phyloP scores from a whole-genome alignment of 306 rosid genomes.

The Begonia peltatifolia region DNA sequence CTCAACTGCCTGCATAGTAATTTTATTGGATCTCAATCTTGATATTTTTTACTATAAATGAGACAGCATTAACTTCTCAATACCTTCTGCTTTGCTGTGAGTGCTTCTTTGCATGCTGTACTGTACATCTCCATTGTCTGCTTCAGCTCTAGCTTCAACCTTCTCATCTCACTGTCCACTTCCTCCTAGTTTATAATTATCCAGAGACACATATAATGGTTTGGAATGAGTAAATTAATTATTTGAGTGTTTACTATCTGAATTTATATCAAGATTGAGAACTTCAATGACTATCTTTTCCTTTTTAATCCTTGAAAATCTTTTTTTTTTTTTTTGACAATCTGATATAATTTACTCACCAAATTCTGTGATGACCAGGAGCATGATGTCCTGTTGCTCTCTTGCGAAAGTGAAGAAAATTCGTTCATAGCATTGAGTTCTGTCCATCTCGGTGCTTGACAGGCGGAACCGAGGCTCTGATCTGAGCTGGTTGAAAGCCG shows the following conservation, averaged over 20 bases:
- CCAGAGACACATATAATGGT: constrained; percentile 8
- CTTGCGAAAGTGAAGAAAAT: constrained; percentile 32
- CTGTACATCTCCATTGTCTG: constrained; percentile 90
- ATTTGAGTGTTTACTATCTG: no score
- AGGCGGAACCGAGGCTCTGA: constrained; percentile 38
- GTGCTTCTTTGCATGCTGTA: constrained; percentile 63
- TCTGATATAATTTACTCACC: constrained; percentile 24
- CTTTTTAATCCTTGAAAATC: not conserved
- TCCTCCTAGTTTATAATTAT: constrained; percentile 42
- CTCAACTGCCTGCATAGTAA: constrained; percentile 38
- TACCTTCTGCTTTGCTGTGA: constrained; percentile 68
- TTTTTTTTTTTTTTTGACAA: not conserved
- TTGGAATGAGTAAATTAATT: not conserved
- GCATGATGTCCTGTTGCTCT: constrained; percentile 32
- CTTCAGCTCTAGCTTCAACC: constrained; percentile 80
- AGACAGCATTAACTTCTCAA: not conserved
- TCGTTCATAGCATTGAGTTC: constrained; percentile 29
- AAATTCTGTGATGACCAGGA: constrained; percentile 50
- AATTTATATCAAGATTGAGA: not conserved
- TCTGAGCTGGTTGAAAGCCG: constrained; percentile 64
- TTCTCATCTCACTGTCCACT: constrained; percentile 70
- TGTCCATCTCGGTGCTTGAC: constrained; percentile 16
- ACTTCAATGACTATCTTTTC: not conserved
- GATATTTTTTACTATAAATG: not conserved
- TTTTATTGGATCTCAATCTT: not conserved